Evolutionary conservation across 1,284 basidiomycete species (phyloP).

Genomic region (Wolfiporia cocos): DNA sequence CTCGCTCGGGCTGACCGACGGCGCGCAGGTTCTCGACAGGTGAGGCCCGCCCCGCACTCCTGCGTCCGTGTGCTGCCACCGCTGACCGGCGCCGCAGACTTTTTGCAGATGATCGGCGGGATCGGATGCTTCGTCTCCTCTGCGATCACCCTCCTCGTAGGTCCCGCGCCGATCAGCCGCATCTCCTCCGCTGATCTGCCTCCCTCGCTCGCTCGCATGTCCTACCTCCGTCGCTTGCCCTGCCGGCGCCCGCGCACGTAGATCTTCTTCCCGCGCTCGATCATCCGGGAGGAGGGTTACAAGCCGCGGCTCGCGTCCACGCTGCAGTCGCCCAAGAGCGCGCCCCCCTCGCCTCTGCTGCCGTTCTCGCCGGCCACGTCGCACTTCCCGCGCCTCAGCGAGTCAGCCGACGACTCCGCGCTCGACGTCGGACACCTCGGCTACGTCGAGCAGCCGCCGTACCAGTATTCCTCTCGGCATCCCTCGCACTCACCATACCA

Average conservation of each 20-base stretch:
- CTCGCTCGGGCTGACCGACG: slow-evolving; percentile 3
- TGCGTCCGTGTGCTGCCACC: no score
- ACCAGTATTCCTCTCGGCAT: no score
- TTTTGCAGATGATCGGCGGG: slow-evolving; percentile 59
- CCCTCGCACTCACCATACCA: no score
- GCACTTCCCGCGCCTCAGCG: background rate
- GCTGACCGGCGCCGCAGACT: no score
- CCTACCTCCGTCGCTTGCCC: no score
- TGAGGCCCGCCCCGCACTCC: no score
- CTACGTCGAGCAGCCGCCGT: background rate
- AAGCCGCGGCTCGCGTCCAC: slow-evolving; percentile 26
- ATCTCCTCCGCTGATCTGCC: no score
- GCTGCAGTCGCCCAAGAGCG: slow-evolving; percentile 21
- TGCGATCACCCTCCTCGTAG: slow-evolving; percentile 65
- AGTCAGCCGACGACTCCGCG: background rate
- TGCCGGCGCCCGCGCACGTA: no score
- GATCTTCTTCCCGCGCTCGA: slow-evolving; percentile 74
- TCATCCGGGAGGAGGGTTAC: slow-evolving; percentile 56
- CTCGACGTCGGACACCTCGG: background rate
- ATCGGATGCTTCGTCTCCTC: slow-evolving; percentile 72
- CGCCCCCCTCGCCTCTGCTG: slow-evolving; percentile 12
- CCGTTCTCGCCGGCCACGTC: slow-evolving; percentile 4
- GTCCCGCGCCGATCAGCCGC: slow-evolving; percentile 11
- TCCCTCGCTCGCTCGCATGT: no score
- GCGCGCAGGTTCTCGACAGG: slow-evolving; percentile 43